Conservation (phyloP, 2,329 filamentous ascomycete species). For the Calonectria honghensis region DNA sequence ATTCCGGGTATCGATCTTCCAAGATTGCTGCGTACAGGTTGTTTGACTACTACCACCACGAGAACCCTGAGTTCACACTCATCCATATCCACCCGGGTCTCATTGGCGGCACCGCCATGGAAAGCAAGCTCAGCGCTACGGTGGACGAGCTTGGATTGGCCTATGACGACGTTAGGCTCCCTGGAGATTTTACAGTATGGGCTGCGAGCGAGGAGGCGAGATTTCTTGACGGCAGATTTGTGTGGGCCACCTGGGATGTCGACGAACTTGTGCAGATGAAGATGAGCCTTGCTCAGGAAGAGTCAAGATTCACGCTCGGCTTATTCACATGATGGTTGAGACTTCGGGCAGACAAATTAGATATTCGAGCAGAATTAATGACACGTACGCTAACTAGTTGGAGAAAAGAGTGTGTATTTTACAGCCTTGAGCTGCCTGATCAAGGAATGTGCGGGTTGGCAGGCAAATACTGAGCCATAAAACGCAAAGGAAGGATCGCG, state of each 20-base stretch:
- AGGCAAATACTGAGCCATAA: neutral
- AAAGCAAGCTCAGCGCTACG: conserved; percentile 32
- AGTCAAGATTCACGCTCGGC: conserved; percentile 48
- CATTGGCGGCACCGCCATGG: conserved; percentile 58
- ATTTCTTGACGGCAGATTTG: conserved; percentile 67
- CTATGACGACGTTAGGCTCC: conserved; percentile 56
- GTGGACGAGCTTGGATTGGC: conserved; percentile 41
- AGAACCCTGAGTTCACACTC: conserved; percentile 63
- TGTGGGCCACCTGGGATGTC: conserved; percentile 72
- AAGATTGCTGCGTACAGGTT: conserved; percentile 65
- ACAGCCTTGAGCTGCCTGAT: neutral
- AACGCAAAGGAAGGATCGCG: neutral
- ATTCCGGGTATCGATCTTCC: conserved; percentile 63
- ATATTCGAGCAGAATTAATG: neutral
- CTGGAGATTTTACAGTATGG: conserved; percentile 67
- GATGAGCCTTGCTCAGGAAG: conserved; percentile 56
- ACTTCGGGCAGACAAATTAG: neutral
- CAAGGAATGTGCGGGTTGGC: neutral
- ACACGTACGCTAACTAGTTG: neutral
- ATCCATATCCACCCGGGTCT: conserved; percentile 66
- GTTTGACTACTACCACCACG: conserved; percentile 63
- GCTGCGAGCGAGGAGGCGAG: conserved; percentile 64
- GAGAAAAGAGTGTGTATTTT: neutral
- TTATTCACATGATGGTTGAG: conserved; percentile 21
- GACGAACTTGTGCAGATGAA: conserved; percentile 66